Conservation (phyloP, 345 rosid genomes). For the Gossypium bickii region DNA sequence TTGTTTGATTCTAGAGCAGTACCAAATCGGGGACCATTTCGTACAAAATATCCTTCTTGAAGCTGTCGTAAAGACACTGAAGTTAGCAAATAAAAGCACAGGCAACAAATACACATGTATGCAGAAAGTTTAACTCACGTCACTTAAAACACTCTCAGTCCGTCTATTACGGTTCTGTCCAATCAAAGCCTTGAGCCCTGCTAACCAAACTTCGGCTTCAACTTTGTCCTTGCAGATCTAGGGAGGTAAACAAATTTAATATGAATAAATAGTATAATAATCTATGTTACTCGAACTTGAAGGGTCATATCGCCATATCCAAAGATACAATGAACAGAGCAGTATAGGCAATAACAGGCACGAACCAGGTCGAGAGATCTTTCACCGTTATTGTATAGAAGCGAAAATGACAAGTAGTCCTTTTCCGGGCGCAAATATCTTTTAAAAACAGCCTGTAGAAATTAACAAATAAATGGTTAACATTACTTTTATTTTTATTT, state of each 20-base stretch:
- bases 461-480: neutral
- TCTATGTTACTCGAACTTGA: neutral
- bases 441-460: slow-evolving; percentile 72
- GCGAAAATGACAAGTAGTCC: slow-evolving; percentile 92
- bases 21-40: slow-evolving; percentile 43
- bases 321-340: too few species aligned
- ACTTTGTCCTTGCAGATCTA: slow-evolving; percentile 97
- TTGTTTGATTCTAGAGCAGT: slow-evolving; percentile 44
- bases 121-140: slow-evolving; percentile 44
- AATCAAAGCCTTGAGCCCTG: slow-evolving; percentile 67
- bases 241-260: slow-evolving; percentile 17
- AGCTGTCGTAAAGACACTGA: slow-evolving; percentile 40
- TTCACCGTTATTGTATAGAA: slow-evolving; percentile 78
- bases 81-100: neutral
- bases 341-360: slow-evolving; percentile 1
- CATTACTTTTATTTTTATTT: too few species aligned
- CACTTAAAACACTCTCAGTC: slow-evolving; percentile 59
- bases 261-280: neutral
- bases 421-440: slow-evolving; percentile 92
- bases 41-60: slow-evolving; percentile 39
- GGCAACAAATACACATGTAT: neutral
- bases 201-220: slow-evolving; percentile 90
- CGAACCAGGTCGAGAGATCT: slow-evolving; percentile 96
- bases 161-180: slow-evolving; percentile 48
- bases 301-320: too few species aligned